Evolutionary conservation across 116 monocot species (phyloP), one percentile per base, ranked within the genome.

Genomic region (Thalassia testudinum): DNA sequence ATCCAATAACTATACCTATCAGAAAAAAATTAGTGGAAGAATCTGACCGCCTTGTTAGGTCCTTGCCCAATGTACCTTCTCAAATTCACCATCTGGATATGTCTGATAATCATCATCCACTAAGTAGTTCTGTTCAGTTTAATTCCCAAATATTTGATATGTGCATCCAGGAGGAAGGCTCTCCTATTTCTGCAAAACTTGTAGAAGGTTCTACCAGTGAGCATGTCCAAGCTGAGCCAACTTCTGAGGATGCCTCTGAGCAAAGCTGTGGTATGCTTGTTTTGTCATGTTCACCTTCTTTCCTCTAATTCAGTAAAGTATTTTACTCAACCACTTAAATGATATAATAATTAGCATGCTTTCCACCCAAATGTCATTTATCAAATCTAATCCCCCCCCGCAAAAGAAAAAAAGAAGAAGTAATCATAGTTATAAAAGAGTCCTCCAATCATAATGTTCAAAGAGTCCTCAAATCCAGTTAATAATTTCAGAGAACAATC

Each of bases 31-130:
- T 26, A 50, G 37, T 51, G 12, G 66, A 16, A 52, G 60, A 42
- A 67, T 56, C 34, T 19, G 45, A 59, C 16, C 23, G 61, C 19
- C 61, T 49, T 24, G 18, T 61, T 42, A 65, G 34, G 68, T 90
- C 90, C 54, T 69, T 81, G 51, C 90, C 90, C 15, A 73, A 42
- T 62, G 62, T 82, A 6, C 66, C 54, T 26, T 76, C 70, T 34
- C 56, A 74, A 50, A 73, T 74, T 43, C 64, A 66, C 75, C 71
- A 91, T 64, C 66, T 74, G 59, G 78, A 76, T 50, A 53, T 27
- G 22, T 81, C 72, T 29, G 28, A 58, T 57, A 11, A 20, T 64
- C 57, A 43, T 56, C 54, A 67, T 25, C 40, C 61, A 47, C 24
- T 69, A 52, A 76, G 85, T 63, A 30, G 65, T 48, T 90, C 85